Base-by-base conservation (phyloP, 148 eudicot genomes). In the Silene conica region DNA sequence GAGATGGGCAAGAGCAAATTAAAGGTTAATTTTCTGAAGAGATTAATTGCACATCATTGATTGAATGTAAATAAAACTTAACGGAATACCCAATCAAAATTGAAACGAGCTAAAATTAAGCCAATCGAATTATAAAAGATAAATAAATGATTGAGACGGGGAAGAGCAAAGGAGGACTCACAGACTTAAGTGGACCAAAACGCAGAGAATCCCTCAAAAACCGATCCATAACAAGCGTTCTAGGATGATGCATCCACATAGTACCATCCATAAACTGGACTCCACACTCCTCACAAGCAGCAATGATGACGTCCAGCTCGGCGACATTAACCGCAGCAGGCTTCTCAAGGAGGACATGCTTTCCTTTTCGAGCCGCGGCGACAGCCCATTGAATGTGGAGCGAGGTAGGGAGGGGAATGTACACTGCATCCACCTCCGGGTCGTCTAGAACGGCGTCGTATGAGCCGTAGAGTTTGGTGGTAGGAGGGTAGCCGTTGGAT, bases 181-280 rank as follows among this genome's bases (percentile, higher is more conserved):
- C 87, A 43, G 50, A n/a, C 38, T 83, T 85, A 12, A 87, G 86
- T 23, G 79, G 74, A 13, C 91, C 88, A 52, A 87, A 87, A n/a
- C 69, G 68, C 19, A 28, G 77, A 10, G 71, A 0, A 80, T 87
- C 88, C 8, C 26, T 63, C 26, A 87, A 58, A 61, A 85, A 81
- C 38, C 68, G 80, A 22, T 59, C 63, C 85, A 83, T 87, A 68
- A 58, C n/a, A 1, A 6, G 6, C 19, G 87, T 83, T 69, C 89
- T 70, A 8, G 81, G 87, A 72, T 87, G 87, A 69, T 87, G 91
- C 87, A 83, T 79, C 91, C 89, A 86, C 91, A 87, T 88, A 28
- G 92, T 85, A 31, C 84, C 87, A 76, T 90, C 92, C 92, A 85
- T 90, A 45, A 77, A 81, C 83, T 90, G 95, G 48, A 90, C 87